Evolutionary conservation across 257 asterid genomes (phyloP), one percentile per base, ranked within the genome.

Genomic region (Nicotiana otophora): DNA sequence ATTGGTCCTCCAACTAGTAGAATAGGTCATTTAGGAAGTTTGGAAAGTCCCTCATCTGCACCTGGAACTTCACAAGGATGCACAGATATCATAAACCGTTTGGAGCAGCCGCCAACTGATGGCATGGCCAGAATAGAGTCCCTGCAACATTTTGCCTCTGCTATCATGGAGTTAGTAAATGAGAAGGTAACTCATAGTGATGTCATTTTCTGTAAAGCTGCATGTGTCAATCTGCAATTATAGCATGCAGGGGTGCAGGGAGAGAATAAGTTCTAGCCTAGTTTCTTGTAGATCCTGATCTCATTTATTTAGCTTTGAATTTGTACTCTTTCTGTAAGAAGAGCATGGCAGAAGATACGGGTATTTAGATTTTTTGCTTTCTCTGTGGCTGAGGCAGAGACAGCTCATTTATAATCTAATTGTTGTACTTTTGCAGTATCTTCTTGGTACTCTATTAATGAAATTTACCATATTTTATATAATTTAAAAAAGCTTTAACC

Each of bases 101-200:
- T 87, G 17, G 97, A 92, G 88, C 91, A 90, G 84, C 92, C 91
- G 74, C 84, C 97, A 68, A 82, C 91, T 77, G 93, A 93, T 87
- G 88, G 88, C 91, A 76, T 87, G 90, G 87, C 91, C 75, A 89
- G 97, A 90, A 91, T 93, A 82, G 91, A 89, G 84, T 92, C 98
- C 67, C 86, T 95, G 88, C 92, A 87, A 87, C 83, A 67, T 48
- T 90, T 78, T 85, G 98, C 97, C 67, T 86, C 92, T 83, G 91
- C 91, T 77, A 89, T 95, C 81, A 84, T 89, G 23, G 97, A 92
- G 82, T 86, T 95, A 82, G 97, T 93, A 65, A 90, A 87, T 77
- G 95, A 92, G 79, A 92, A 89, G 97, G 98, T 95, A 89, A 85
- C 57, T 42, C 81, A 83, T 70, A 78, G 78, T 58, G 70, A 58